phyloP scores from a whole-genome alignment of 2,329 filamentous ascomycete genomes.

The Colletotrichum destructivum region DNA sequence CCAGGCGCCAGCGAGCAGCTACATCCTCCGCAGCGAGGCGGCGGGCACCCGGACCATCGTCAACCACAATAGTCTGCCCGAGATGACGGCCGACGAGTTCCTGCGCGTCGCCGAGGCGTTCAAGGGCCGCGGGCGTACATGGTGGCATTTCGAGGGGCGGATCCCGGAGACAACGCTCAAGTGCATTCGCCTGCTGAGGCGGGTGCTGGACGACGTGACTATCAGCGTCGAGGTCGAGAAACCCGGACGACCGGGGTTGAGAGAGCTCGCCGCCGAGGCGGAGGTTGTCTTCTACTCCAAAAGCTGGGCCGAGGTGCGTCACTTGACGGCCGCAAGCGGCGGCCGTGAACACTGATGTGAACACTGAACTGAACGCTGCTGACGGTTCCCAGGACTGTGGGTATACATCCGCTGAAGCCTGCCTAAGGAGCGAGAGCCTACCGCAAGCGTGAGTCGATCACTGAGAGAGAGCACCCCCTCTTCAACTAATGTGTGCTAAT shows the following conservation, averaged over 20 bases:
- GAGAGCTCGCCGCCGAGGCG: conserved; percentile 72
- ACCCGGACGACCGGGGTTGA: conserved; percentile 72
- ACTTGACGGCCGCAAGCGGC: neutral
- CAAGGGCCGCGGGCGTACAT: conserved; percentile 58
- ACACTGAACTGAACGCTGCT: conserved; percentile 2
- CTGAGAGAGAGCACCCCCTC: conserved; percentile 2
- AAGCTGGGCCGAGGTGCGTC: conserved; percentile 77
- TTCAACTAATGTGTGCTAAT: conserved; percentile 20
- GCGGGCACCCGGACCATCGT: conserved; percentile 78
- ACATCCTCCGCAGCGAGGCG: conserved; percentile 74
- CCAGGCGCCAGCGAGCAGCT: conserved; percentile 75
- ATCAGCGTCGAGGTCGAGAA: conserved; percentile 84
- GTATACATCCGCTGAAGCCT: conserved; percentile 63
- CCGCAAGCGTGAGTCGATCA: conserved; percentile 61
- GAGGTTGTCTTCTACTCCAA: conserved; percentile 83
- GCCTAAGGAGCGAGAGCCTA: conserved; percentile 62
- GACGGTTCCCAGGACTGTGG: conserved; percentile 48
- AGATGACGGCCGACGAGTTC: conserved; percentile 78
- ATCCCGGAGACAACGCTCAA: conserved; percentile 72
- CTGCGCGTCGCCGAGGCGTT: conserved; percentile 57
- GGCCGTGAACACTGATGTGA: no score
- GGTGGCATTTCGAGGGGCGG: conserved; percentile 80
- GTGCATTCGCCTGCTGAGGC: conserved; percentile 72
- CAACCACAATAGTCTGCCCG: conserved; percentile 77
- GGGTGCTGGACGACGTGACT: conserved; percentile 35